Base-by-base conservation (phyloP, 306 rosid genomes). In the Hippophae rhamnoides region DNA sequence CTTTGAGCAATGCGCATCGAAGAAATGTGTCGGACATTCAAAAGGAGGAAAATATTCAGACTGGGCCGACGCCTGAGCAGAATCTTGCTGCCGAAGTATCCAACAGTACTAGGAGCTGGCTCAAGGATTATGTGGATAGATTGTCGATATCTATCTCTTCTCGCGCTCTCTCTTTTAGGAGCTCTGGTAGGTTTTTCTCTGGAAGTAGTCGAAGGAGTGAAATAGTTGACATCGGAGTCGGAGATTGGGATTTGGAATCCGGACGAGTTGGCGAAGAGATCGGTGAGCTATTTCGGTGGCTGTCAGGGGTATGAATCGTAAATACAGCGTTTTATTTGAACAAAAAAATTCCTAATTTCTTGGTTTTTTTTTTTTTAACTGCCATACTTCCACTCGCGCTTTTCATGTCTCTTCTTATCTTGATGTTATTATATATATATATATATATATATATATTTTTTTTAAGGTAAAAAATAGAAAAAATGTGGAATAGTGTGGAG, bases 261-360 rank as follows among this genome's bases (percentile, higher is more conserved):
- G 56, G 53, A 54, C 55, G 89, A 60, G 73, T 82, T 6, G 98
- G 98, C 6, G 89, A 83, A 31, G 98, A 92, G 72, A 80, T 92
- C 6, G 74, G 79, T 48, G 98, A 92, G 58, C 64, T 83, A 66
- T 92, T 92, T 61, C 86, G 98, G 7, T 92, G 98, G 98, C 81
- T 85, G 5, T 81, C 95, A 65, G 98, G 92, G 87, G 93, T 85
- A 81, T 87, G 64, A 82, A 10, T 43, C 18, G 81, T 82, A 82
- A 77, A 78, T 81, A 67, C 14, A 6, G 18, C 10, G 6, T 46
- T 47, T 55, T 52, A 5, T 40, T 56, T 72, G 78, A 64, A 59
- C 4, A 41, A 68, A 56, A 40, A 61, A 47, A 47, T 46, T 64
- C 23, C 58, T 11, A 51, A 46, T 10, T 59, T 69, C 63, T 62